phyloP scores from a whole-genome alignment of 768 basidiomycete species.

The Calvatia gigantea region DNA sequence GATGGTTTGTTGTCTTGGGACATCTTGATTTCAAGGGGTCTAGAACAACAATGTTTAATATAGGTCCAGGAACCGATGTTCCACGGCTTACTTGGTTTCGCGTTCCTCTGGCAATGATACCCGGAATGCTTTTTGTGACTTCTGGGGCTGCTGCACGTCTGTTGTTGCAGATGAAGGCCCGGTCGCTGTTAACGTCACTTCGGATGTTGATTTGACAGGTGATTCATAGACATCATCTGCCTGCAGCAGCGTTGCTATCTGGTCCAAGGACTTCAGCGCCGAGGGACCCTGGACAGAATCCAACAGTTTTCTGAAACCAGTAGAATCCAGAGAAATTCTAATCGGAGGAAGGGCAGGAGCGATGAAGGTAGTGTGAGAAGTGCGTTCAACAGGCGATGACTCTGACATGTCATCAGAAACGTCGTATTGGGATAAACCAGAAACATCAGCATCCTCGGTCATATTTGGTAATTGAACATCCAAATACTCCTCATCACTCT shows the following conservation, averaged over 20 bases:
- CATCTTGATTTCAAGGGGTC: not conserved
- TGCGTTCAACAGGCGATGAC: conserved; percentile 62
- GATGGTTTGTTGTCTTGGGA: conserved; percentile 6
- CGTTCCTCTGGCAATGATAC: not conserved
- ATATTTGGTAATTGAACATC: conserved; percentile 2
- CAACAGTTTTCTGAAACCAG: conserved; percentile 78
- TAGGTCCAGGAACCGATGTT: not conserved
- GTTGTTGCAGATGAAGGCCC: not conserved
- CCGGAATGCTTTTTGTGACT: not conserved
- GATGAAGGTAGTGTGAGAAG: conserved; percentile 73
- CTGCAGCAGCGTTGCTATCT: conserved; percentile 42
- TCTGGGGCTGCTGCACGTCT: not conserved
- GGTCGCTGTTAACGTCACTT: conserved; percentile 23
- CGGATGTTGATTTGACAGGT: conserved; percentile 30
- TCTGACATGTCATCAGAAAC: conserved; percentile 47
- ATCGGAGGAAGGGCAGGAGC: conserved; percentile 88
- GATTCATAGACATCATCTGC: conserved; percentile 24
- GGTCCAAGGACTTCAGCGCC: conserved; percentile 43
- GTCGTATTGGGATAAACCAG: conserved; percentile 29
- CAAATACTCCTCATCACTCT: conserved; percentile 25
- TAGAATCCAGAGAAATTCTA: conserved; percentile 81
- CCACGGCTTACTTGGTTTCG: not conserved
- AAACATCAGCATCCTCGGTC: conserved; percentile 22
- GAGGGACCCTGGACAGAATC: conserved; percentile 52
- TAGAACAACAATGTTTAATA: not conserved